Conservation (phyloP, 73 alveolate genomes). For the Effrenium voratum region DNA sequence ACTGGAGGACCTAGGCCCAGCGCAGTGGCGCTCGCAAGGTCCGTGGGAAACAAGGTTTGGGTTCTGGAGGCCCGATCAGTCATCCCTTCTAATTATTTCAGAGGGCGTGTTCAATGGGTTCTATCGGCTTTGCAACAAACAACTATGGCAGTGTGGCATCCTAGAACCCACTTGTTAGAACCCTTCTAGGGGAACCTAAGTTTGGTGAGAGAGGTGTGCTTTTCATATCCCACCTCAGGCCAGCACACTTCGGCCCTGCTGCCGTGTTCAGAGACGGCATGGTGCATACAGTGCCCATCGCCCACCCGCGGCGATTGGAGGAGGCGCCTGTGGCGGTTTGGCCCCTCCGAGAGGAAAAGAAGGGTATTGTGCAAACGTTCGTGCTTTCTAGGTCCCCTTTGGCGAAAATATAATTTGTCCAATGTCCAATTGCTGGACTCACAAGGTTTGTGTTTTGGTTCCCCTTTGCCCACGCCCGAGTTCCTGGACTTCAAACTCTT, state of each 20-base stretch:
- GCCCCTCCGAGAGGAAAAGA: neutral
- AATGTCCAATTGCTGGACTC: neutral
- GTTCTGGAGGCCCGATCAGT: neutral
- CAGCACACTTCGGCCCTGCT: constrained; percentile 20
- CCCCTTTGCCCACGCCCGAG: neutral
- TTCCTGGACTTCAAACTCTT: too few species aligned
- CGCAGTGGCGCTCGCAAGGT: too few species aligned
- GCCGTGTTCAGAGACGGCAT: constrained; percentile 42
- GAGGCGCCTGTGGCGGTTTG: neutral
- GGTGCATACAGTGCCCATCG: neutral
- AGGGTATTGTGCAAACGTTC: neutral
- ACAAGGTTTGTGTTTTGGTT: neutral
- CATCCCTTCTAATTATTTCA: neutral
- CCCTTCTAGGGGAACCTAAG: neutral
- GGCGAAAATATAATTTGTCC: neutral
- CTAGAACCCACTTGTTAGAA: too few species aligned
- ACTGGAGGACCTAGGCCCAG: too few species aligned
- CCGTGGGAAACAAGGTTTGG: neutral
- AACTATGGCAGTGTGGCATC: neutral
- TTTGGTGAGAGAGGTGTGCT: too few species aligned
- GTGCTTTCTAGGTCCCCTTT: neutral
- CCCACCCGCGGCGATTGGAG: neutral
- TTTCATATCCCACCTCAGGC: neutral
- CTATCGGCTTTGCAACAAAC: neutral
- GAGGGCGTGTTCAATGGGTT: neutral